Evolutionary conservation across 2,329 filamentous ascomycete genomes (phyloP).

Genomic region (Phyllosticta citrichinensis): DNA sequence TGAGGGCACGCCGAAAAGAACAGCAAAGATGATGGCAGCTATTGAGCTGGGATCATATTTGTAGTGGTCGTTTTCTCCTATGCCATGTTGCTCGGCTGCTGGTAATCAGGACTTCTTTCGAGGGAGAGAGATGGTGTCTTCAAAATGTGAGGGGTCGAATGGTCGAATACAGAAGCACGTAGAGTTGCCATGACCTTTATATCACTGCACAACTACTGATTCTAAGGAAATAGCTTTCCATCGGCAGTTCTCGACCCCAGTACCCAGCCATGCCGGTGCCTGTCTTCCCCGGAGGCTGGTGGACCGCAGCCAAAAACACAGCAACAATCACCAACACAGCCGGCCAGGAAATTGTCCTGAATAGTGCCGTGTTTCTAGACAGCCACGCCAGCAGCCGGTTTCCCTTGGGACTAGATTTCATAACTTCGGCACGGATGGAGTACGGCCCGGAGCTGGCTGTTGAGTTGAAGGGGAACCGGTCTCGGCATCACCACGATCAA

Average conservation of each 20-base stretch:
- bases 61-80: slow-evolving; percentile 13
- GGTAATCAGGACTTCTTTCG: too few relatives aligned
- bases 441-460: neutral
- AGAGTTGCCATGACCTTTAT: neutral
- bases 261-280: neutral
- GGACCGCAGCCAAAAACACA: neutral
- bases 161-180: neutral
- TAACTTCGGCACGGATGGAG: neutral
- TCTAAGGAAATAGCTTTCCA: neutral
- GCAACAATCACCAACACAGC: neutral
- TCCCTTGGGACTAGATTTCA: neutral
- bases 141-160: neutral
- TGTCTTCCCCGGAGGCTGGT: neutral
- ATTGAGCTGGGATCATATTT: slow-evolving; percentile 21
- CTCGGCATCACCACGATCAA: neutral
- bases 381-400: neutral
- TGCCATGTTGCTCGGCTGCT: neutral
- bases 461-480: neutral
- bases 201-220: neutral
- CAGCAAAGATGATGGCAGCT: slow-evolving; percentile 20
- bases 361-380: neutral
- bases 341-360: neutral
- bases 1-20: slow-evolving; percentile 21
- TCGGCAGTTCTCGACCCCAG: neutral
- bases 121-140: neutral